These are phyloP conservation scores for Aspergillus glaucus DNA, from an alignment of 2,329 filamentous ascomycete species.

Conservation along the genomic window DNA sequence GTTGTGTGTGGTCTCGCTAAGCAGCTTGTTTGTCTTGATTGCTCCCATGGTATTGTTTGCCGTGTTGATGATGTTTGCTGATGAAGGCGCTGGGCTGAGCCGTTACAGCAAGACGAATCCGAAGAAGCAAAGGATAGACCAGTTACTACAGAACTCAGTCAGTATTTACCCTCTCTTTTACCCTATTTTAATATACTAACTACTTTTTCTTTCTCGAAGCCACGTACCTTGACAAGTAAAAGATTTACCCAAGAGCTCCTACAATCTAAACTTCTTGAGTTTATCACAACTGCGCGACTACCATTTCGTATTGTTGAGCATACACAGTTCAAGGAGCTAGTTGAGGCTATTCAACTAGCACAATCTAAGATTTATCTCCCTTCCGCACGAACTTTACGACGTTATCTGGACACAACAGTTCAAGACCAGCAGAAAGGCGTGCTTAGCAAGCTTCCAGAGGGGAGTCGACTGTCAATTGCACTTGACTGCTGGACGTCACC, in stretches of 20 bases:
- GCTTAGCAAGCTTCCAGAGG: background rate
- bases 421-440: background rate
- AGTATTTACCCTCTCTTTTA: no score
- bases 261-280: no score
- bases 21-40: background rate
- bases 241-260: no score
- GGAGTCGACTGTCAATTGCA: background rate
- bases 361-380: background rate
- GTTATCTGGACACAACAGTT: background rate
- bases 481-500: background rate
- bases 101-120: background rate
- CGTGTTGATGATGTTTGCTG: background rate
- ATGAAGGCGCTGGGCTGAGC: background rate
- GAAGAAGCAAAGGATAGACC: no score
- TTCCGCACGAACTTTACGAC: background rate
- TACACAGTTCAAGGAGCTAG: no score
- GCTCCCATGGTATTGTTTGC: background rate
- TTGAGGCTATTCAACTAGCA: no score
- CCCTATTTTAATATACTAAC: no score
- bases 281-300: no score
- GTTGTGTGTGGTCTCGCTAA: background rate
- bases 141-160: no score
- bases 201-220: no score
- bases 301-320: no score
- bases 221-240: no score